Evolutionary conservation across 208 protist genomes (phyloP), one percentile per base, ranked within the genome.

Genomic region (Lotmaria passim): DNA sequence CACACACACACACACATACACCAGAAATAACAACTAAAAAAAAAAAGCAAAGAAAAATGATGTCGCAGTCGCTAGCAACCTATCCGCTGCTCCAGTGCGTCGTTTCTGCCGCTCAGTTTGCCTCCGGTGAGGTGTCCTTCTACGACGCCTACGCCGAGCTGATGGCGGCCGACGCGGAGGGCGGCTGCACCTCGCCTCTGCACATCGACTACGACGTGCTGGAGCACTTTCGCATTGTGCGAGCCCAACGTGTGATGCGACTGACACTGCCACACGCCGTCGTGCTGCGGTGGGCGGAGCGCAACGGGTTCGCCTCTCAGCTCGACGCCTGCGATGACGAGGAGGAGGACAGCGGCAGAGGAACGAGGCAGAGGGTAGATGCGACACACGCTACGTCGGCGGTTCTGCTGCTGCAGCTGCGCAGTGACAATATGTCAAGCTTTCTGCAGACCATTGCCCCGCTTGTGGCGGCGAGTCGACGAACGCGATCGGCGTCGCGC

Each of bases 161-260:
- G 8, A 69, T 73, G 17, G 87, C 83, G 1, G 36, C 58, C 11
- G 85, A 91, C 41, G 82, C 47, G 12, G 62, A 75, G 1, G 86
- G 82, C 28, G 60, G 84, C 48, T 60, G 63, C 34, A 93, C 87
- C 14, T 79, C 87, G 3, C 83, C 87, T 12, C 67, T 95, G 31
- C 59, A 58, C 26, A 80, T 95, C 44, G 62, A 73, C 38, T 95
- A 90, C 61, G 81, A 83, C 15, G 69, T 44, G 17, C 63, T 93
- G n/a, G n/a, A 81, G 17, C 86, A 93, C 46, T 92, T 93, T 62
- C 82, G 85, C n/a, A 82, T 93, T 14, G 78, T 93, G 24, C 84
- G 82, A 17, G 64, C 81, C 30, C 65, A 91, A 58, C 72, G 79
- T 38, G 46, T 85, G n/a, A 82, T 95, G 81, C 90, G 87, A 8